Evolutionary conservation across 2,329 filamentous ascomycete genomes (phyloP), one percentile per base, ranked within the genome.

Genomic region (Dissoconium aciculare): DNA sequence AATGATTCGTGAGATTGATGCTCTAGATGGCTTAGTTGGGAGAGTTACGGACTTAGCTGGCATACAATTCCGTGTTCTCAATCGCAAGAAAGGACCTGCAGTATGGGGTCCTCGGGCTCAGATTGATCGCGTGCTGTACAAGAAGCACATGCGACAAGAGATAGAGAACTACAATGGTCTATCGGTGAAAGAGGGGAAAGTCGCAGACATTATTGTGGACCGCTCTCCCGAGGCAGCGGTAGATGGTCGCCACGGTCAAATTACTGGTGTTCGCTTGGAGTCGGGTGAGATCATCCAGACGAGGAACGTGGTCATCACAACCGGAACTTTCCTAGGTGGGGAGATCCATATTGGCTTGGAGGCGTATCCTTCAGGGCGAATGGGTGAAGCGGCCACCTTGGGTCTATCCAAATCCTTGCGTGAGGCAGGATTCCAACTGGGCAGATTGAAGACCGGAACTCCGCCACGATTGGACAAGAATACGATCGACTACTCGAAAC

Each of bases 51-150:
- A 98, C 59, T 87, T 89, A 53, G 79, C 89, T 3, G 89, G 83
- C 4, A 71, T 94, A n/a, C 87, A 94, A 53, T 98, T 95, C 55
- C 75, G 81, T 40, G 68, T 91, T 11, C 57, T 98, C 49, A 98
- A 98, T 55, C 66, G 73, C 30, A 79, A 71, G 41, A 95, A 95
- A 51, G 89, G 89, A 1, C 83, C 87, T 4, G 89, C 89, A 3
- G 89, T 98, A 15, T 98, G 89, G 89, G 89, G 89, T 8, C 89
- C 89, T 1, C 70, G 89, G 32, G 89, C 89, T 28, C 89, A 98
- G 63, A 95, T 98, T 54, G 89, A 98, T 56, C 73, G 89, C 37
- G 69, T 69, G 37, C 60, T 98, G 23, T 98, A 95, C 59, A 78
- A 85, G 58, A 76, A 72, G 49, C 69, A 93, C 52, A 95, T 98